These are phyloP conservation scores for Trametes gibbosa DNA, from an alignment of 768 basidiomycete species.

Conservation along the genomic window DNA sequence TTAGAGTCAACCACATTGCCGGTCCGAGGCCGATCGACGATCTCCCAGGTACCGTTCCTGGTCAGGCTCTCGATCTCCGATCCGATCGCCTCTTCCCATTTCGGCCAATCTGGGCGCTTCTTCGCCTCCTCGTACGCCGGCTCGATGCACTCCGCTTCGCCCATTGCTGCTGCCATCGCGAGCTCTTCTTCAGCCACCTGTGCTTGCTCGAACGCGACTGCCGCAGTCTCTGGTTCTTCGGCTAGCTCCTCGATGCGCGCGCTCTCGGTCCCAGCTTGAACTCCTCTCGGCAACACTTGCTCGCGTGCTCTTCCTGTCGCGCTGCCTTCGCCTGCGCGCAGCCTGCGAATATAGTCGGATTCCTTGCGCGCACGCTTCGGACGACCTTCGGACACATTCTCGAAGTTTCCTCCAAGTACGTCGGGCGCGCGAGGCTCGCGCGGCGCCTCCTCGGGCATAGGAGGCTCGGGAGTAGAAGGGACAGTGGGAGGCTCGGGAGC, in stretches of 20 bases:
- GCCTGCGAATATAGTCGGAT: neutral
- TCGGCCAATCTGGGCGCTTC: slow-evolving; percentile 14
- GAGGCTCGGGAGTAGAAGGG: neutral
- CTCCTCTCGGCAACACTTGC: neutral
- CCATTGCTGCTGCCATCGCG: neutral
- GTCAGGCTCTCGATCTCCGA: slow-evolving; percentile 6
- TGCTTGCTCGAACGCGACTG: neutral
- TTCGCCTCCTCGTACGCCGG: slow-evolving; percentile 5
- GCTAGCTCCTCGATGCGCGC: neutral
- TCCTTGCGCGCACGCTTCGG: slow-evolving; percentile 3
- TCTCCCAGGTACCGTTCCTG: slow-evolving; percentile 8
- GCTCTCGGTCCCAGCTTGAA: neutral
- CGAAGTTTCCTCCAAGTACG: neutral
- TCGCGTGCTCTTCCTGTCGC: neutral
- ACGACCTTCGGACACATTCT: neutral
- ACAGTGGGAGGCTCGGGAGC: neutral
- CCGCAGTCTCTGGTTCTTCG: neutral
- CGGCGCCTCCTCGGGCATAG: neutral
- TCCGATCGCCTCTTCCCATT: slow-evolving; percentile 12
- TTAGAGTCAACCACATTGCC: slow-evolving; percentile 14
- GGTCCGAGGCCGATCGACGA: neutral
- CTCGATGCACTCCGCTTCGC: neutral
- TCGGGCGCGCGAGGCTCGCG: neutral
- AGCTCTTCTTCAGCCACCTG: neutral
- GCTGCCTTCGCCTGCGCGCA: neutral